A percentile compares a stretch with the other conserved stretches of the same genome.
These are phyloP conservation scores for Cutaneotrichosporon sp. DNA, from an alignment of 1,284 basidiomycete species.

Conservation along the genomic window DNA sequence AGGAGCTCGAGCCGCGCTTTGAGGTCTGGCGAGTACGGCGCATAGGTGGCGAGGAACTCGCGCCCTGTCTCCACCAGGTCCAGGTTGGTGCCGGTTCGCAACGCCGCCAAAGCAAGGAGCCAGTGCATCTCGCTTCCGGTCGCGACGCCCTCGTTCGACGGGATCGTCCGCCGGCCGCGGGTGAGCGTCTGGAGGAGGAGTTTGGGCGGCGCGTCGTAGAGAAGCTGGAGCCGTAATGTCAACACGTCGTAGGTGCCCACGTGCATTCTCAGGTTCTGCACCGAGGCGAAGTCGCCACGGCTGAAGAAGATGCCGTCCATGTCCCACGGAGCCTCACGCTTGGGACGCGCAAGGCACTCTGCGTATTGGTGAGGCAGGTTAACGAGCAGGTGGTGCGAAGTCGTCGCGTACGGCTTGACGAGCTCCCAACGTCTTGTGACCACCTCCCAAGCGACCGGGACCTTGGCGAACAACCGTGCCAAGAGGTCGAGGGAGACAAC, in stretches of 20 bases:
- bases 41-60: conserved; percentile 11
- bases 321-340: conserved; percentile 24
- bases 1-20: conserved; percentile 15
- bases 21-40: conserved; percentile 17
- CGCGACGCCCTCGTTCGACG: conserved; percentile 17
- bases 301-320: conserved; percentile 29
- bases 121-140: conserved; percentile 31
- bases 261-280: conserved; percentile 23
- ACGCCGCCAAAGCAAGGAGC: conserved; percentile 20
- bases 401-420: conserved; percentile 27
- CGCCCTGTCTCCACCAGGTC: conserved; percentile 8
- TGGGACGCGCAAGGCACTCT: conserved; percentile 19
- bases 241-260: conserved; percentile 21
- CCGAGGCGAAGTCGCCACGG: conserved; percentile 16
- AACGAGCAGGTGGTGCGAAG: conserved; percentile 20
- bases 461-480: conserved; percentile 18
- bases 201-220: conserved; percentile 35
- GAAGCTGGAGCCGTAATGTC: conserved; percentile 30
- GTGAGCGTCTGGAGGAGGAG: conserved; percentile 15
- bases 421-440: conserved; percentile 24
- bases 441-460: conserved; percentile 15
- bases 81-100: conserved; percentile 15
- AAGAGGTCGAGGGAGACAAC: conserved; percentile 29
- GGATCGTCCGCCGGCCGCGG: conserved; percentile 1
- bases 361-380: conserved; percentile 32